Evolutionary conservation across 2,329 filamentous ascomycete species (phyloP).

Genomic region (Cladosporium sp.): DNA sequence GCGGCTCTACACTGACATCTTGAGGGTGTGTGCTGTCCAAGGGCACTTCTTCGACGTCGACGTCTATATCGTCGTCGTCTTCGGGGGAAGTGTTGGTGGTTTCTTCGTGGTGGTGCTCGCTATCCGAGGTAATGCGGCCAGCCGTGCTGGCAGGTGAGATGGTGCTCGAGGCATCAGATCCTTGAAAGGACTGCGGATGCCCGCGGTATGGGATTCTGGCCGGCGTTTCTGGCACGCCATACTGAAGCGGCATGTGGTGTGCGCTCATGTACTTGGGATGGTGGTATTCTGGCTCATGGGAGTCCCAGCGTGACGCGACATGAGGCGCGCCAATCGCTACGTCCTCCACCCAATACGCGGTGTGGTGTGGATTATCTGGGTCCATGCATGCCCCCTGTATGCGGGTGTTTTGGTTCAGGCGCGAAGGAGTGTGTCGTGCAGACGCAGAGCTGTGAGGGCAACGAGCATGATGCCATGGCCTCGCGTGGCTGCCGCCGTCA

Average conservation of each 20-base stretch:
- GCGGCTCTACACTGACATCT: not conserved
- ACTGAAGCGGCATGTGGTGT: not conserved
- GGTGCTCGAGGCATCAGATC: not conserved
- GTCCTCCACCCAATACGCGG: not conserved
- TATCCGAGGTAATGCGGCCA: not conserved
- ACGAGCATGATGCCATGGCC: not conserved
- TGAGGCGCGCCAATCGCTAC: not conserved
- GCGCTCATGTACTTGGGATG: constrained; percentile 2
- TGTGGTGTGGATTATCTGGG: constrained; percentile 3
- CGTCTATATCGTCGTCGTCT: not conserved
- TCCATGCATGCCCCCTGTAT: constrained; percentile 7
- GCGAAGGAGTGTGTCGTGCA: not conserved
- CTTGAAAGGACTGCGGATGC: not conserved
- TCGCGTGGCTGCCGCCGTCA: not conserved
- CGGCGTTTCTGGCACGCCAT: constrained; percentile 5
- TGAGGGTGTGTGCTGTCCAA: not conserved
- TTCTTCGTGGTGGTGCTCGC: not conserved
- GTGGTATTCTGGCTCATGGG: not conserved
- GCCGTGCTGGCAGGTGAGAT: constrained; percentile 4
- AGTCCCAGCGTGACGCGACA: constrained; percentile 10
- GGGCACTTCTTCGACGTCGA: constrained; percentile 8
- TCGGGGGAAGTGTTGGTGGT: not conserved
- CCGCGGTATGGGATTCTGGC: not conserved
- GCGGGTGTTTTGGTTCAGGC: not conserved
- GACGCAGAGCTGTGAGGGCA: not conserved